Base-by-base conservation (phyloP, 352 stramenopile genomes). In the Phytophthora fragariae region DNA sequence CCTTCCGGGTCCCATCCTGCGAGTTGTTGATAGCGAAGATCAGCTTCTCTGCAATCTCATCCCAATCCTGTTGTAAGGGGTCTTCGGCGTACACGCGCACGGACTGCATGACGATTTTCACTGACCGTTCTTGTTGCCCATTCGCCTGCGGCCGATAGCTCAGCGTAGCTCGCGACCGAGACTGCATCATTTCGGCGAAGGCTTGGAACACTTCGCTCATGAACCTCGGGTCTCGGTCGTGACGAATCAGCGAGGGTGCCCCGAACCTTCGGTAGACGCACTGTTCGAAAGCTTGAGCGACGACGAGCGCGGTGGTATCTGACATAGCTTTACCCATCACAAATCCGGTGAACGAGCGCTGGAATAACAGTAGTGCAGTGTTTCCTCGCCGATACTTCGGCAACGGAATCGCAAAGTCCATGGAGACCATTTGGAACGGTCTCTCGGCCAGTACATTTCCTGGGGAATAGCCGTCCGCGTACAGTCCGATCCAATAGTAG, bases 271-370 rank as follows among this genome's bases (percentile, higher is more conserved):
- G 24, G 24, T 27, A 27, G 24, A 27, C 24, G 2, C 24, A 27
- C 24, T 27, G 52, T 8, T 73, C 37, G 12, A 46, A 46, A 15
- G 37, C 12, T 46, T 46, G 37, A 5, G 37, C 37, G 3, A 46
- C 37, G 9, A 14, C 8, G 9, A 46, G 37, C 1, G 37, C 37
- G 1, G 37, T 46, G 37, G 37, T 46, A 14, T 27, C 37, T 1
- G 37, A 10, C 65, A 72, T 72, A 7, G 65, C 57, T 27, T 62
- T 66, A 14, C 5, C 46, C 1, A 72, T 57, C 2, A 72, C 65
- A 24, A 66, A 72, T 2, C 57, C 50, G 11, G 57, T 57, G 50
- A 72, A 62, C 3, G 31, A 35, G 29, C 31, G 37, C 29, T 64
- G 57, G 21, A 80, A 58, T 7, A 57, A 24, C 11, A 64, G 27